phyloP scores from a whole-genome alignment of 139 green algal species.

The Yamagishiella unicocca region DNA sequence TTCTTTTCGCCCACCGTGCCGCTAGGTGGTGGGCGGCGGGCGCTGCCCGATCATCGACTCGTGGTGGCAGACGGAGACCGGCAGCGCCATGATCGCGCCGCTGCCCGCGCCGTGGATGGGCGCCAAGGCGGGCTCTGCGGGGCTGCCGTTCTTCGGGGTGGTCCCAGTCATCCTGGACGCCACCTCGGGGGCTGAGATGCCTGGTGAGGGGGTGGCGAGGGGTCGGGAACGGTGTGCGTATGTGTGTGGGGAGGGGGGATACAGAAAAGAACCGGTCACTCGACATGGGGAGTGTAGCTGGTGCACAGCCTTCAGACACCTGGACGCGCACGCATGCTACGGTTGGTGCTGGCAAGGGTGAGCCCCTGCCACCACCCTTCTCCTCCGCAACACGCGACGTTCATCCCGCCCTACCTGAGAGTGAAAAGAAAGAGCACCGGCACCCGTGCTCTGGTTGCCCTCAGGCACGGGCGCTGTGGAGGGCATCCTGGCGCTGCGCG shows the following conservation, averaged over 20 bases:
- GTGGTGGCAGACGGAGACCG: constrained; percentile 99
- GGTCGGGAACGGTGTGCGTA: no score
- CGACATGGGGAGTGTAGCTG: no score
- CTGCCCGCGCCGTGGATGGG: constrained; percentile 80
- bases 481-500: constrained; percentile 48
- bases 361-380: no score
- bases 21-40: constrained; percentile 61
- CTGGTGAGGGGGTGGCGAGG: not conserved
- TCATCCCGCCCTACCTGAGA: no score
- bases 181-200: constrained; percentile 42
- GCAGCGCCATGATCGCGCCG: constrained; percentile 63
- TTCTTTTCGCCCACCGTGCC: not conserved
- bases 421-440: not conserved
- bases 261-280: no score
- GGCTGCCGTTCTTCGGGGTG: constrained; percentile 96
- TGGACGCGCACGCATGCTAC: no score
- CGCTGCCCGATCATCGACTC: constrained; percentile 93
- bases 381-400: no score
- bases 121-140: constrained; percentile 90
- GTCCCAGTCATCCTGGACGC: constrained; percentile 89
- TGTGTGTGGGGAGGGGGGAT: no score
- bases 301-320: no score
- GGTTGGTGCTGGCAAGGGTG: no score
- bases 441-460: not conserved
- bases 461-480: not conserved